A percentile compares a stretch with the other conserved stretches of the same genome.
Evolutionary conservation across 2,329 filamentous ascomycete species (phyloP).

Genomic region (Hypoxylon sp.): DNA sequence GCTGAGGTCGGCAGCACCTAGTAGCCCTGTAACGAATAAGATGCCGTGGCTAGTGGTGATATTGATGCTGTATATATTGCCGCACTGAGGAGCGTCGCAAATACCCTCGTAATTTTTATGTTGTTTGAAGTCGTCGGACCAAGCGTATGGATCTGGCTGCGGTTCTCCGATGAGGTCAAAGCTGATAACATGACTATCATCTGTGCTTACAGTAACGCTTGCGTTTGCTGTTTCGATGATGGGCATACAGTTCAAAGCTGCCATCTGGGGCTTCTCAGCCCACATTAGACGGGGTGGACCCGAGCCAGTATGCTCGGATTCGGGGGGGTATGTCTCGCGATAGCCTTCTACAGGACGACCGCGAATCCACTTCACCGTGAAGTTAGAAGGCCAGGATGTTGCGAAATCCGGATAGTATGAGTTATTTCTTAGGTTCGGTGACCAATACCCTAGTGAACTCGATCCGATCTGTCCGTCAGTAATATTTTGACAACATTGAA

Average conservation of each 20-base stretch:
- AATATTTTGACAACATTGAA: constrained; percentile 35
- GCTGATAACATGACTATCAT: constrained; percentile 18
- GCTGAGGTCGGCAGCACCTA: constrained; percentile 29
- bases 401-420: constrained; percentile 15
- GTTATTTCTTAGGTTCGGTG: constrained; percentile 18
- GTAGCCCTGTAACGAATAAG: constrained; percentile 28
- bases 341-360: constrained; percentile 30
- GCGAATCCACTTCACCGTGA: constrained; percentile 41
- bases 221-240: constrained; percentile 34
- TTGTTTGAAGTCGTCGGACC: constrained; percentile 23
- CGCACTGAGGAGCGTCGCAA: background rate
- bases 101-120: constrained; percentile 7
- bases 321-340: background rate
- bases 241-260: constrained; percentile 36
- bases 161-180: constrained; percentile 18
- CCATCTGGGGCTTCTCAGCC: constrained; percentile 32
- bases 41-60: constrained; percentile 33
- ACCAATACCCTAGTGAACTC: constrained; percentile 39
- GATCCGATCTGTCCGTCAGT: constrained; percentile 18
- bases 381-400: constrained; percentile 30
- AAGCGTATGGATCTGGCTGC: constrained; percentile 15
- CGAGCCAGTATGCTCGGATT: background rate
- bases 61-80: constrained; percentile 13
- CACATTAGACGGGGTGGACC: constrained; percentile 21
- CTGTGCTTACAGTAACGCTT: constrained; percentile 25